Evolutionary conservation across 208 protist species (phyloP), one percentile per base, ranked within the genome.

Genomic region (Leishmania lainsoni): DNA sequence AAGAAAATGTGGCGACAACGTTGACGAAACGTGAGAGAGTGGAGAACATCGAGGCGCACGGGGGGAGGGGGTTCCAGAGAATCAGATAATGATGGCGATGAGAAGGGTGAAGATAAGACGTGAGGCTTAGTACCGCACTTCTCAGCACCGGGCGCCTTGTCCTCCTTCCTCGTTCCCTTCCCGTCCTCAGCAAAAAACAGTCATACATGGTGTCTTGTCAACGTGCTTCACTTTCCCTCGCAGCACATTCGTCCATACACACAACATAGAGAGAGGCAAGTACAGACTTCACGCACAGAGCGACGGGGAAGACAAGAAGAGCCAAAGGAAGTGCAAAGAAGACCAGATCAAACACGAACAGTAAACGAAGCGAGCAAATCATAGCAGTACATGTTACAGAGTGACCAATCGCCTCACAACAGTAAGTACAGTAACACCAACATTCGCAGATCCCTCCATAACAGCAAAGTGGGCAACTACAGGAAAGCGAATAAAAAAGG

Each of bases 401-500:
- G n/a, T 22, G 61, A 14, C 8, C 26, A 63, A 8, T 26, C 26
- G 54, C 8, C 54, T 10, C 58, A 63, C 58, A 63, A 29, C 26
- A 63, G 58, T 8, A 29, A n/a, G 26, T 9, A n/a, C n/a, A 16
- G 26, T 32, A 8, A 29, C 58, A 63, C 26, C 58, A 29, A 1
- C 58, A 63, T 12, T 14, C 58, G 22, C 58, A 29, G 29, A 63
- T 63, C 58, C 58, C 1, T n/a, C 8, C 12, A 14, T n/a, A 2
- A 2, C 5, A 49, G 14, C 26, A 81, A 68, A 85, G 54, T 4
- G 0, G 51, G 45, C 22, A 42, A 42, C 8, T 54, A 66, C 10
- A 79, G 35, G 79, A 26, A 78, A 26, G 74, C 16, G 17, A 61
- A 35, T 9, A 42, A 12, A 75, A 42, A 39, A 69, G n/a, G n/a